Percentiles rank a stretch among this genome's conserved stretches.
Conservation (phyloP, 2,329 filamentous ascomycete genomes). For the Zymoseptoria ardabiliae region DNA sequence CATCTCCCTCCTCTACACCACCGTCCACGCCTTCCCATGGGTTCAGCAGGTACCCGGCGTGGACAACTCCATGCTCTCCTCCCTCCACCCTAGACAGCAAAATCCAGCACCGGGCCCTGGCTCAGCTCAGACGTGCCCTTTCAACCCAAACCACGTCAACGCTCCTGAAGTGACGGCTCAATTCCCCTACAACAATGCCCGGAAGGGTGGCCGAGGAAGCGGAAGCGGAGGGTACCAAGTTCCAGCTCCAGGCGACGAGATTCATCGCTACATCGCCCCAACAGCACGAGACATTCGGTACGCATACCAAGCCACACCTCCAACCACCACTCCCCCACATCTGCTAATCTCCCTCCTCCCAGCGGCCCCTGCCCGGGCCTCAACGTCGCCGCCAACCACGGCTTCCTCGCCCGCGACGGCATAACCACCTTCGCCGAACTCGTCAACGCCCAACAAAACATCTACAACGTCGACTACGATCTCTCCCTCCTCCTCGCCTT, state of each 20-base stretch:
- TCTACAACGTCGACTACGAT: conserved; percentile 41
- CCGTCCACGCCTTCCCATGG: conserved; percentile 34
- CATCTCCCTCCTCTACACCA: conserved; percentile 19
- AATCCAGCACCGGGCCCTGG: conserved; percentile 19
- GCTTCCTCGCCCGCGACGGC: conserved; percentile 38
- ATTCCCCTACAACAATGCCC: conserved; percentile 38
- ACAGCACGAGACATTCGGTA: conserved; percentile 32
- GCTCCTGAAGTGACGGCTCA: conserved; percentile 30
- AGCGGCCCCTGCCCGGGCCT: conserved; percentile 28
- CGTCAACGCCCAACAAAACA: conserved; percentile 39
- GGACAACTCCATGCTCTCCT: conserved; percentile 28
- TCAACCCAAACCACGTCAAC: conserved; percentile 34
- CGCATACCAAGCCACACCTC: too few species aligned
- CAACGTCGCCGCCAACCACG: conserved; percentile 39
- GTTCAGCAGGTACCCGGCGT: conserved; percentile 32
- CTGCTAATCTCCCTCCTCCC: conserved; percentile 4
- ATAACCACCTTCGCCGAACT: conserved; percentile 35
- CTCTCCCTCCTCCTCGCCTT: conserved; percentile 35
- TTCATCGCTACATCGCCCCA: conserved; percentile 33
- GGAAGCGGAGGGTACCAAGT: conserved; percentile 39
- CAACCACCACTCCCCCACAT: too few species aligned
- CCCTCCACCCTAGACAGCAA: conserved; percentile 26
- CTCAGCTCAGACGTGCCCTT: conserved; percentile 30
- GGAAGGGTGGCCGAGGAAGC: conserved; percentile 36
- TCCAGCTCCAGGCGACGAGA: conserved; percentile 36